A percentile compares a stretch with the other conserved stretches of the same genome.
phyloP scores from a whole-genome alignment of 768 basidiomycete species.

The Cystofilobasidium ferigula region DNA sequence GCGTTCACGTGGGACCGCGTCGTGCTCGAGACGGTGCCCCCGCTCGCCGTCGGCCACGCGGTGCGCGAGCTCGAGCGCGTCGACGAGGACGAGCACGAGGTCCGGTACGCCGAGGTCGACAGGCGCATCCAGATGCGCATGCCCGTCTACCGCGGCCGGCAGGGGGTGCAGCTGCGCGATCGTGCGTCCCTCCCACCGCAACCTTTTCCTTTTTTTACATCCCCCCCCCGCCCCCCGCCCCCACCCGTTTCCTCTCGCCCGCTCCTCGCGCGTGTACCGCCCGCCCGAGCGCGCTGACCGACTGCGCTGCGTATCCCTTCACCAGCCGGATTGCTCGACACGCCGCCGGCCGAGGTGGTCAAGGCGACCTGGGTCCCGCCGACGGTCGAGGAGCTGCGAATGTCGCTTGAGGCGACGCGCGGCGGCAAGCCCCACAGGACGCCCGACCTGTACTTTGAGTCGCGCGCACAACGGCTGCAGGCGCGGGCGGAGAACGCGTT shows the following conservation, averaged over 20 bases:
- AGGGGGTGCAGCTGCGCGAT: background rate
- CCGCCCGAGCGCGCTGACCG: background rate
- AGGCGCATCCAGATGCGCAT: background rate
- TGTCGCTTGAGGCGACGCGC: too few species aligned
- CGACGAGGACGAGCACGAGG: background rate
- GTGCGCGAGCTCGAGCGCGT: background rate
- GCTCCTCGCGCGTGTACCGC: background rate
- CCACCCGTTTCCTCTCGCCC: too few species aligned
- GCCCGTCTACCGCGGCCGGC: background rate
- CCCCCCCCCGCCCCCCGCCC: too few species aligned
- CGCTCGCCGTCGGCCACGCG: background rate
- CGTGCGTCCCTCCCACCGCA: too few species aligned
- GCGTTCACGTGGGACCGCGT: constrained; percentile 2
- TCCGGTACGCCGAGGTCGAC: background rate
- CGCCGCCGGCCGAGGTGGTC: background rate
- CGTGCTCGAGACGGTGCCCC: background rate
- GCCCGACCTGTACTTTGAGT: background rate
- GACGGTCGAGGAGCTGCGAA: background rate
- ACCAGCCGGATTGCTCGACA: background rate
- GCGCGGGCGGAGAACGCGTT: background rate
- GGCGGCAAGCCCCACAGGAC: too few species aligned
- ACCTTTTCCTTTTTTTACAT: too few species aligned
- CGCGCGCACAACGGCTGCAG: too few species aligned
- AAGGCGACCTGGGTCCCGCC: background rate
- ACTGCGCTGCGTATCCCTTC: background rate